Evolutionary conservation across 306 rosid genomes (phyloP).

Genomic region (Astragalus membranaceus): DNA sequence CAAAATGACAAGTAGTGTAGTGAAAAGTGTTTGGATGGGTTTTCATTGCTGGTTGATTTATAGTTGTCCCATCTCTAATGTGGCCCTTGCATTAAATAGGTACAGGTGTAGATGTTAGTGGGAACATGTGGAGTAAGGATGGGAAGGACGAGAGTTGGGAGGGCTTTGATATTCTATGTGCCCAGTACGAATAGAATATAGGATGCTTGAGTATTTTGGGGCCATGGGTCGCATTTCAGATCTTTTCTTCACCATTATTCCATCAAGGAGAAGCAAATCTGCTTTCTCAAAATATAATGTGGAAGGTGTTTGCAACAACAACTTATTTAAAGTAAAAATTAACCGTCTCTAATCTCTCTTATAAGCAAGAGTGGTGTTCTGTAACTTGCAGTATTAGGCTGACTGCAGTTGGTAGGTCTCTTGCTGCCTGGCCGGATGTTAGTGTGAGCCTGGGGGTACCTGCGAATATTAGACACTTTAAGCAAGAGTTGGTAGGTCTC

Average conservation of each 20-base stretch:
- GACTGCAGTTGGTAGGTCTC: no score
- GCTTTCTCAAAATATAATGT: background rate
- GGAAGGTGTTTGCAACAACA: no score
- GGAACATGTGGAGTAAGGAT: slow-evolving; percentile 47
- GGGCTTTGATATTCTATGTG: slow-evolving; percentile 6
- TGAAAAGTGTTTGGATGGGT: slow-evolving; percentile 16
- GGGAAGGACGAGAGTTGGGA: slow-evolving; percentile 23
- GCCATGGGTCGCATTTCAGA: background rate
- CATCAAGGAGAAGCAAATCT: background rate
- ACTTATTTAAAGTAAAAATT: no score
- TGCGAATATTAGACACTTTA: no score
- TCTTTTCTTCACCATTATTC: background rate
- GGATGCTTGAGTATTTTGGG: background rate
- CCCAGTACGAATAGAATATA: background rate
- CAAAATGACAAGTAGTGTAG: slow-evolving; percentile 13
- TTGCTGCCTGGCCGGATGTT: no score
- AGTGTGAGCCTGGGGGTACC: no score
- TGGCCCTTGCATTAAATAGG: slow-evolving; percentile 40
- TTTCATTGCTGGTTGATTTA: slow-evolving; percentile 17
- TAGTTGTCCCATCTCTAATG: slow-evolving; percentile 38
- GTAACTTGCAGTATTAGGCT: no score
- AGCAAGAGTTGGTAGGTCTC: no score
- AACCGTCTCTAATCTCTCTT: no score
- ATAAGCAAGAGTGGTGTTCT: no score
- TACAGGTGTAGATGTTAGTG: slow-evolving; percentile 40